phyloP scores from a whole-genome alignment of 2,329 filamentous ascomycete species.

The Didymellaceae sp. region DNA sequence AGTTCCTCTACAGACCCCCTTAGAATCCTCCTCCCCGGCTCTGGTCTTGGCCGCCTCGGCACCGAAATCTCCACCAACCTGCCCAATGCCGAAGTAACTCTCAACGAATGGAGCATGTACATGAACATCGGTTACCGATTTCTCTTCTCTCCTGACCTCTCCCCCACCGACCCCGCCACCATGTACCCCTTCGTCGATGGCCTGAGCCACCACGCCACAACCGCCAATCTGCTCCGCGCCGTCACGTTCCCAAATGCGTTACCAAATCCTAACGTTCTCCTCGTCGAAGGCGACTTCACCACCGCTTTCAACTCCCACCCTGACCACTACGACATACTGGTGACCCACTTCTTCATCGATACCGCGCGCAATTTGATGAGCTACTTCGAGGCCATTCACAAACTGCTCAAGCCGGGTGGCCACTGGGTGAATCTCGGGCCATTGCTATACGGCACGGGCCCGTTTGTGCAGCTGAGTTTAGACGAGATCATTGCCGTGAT shows the following conservation, averaged over 20 bases:
- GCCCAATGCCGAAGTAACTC: conserved; percentile 58
- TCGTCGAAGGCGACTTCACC: conserved; percentile 65
- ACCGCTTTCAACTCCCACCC: conserved; percentile 43
- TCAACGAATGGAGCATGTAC: conserved; percentile 65
- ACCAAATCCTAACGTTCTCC: conserved; percentile 50
- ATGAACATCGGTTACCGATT: conserved; percentile 63
- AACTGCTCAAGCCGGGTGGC: conserved; percentile 56
- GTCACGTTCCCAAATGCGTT: conserved; percentile 53
- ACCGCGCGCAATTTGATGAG: conserved; percentile 63
- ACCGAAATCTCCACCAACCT: conserved; percentile 59
- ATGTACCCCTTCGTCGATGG: conserved; percentile 62
- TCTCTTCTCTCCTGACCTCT: conserved; percentile 43
- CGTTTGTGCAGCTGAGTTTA: conserved; percentile 62
- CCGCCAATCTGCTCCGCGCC: conserved; percentile 55
- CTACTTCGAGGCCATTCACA: conserved; percentile 63
- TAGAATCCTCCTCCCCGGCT: conserved; percentile 59
- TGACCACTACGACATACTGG: conserved; percentile 55
- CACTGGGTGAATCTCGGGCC: conserved; percentile 65
- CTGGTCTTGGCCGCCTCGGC: conserved; percentile 60
- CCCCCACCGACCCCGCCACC: not conserved
- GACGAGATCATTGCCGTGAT: conserved; percentile 60
- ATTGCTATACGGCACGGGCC: conserved; percentile 61
- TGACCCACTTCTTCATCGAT: conserved; percentile 68
- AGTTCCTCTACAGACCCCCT: conserved; percentile 18
- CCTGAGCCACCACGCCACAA: conserved; percentile 63